Percentiles rank a stretch among this genome's conserved stretches.
These are phyloP conservation scores for Zangia roseola DNA, from an alignment of 768 basidiomycete genomes.

Conservation along the genomic window DNA sequence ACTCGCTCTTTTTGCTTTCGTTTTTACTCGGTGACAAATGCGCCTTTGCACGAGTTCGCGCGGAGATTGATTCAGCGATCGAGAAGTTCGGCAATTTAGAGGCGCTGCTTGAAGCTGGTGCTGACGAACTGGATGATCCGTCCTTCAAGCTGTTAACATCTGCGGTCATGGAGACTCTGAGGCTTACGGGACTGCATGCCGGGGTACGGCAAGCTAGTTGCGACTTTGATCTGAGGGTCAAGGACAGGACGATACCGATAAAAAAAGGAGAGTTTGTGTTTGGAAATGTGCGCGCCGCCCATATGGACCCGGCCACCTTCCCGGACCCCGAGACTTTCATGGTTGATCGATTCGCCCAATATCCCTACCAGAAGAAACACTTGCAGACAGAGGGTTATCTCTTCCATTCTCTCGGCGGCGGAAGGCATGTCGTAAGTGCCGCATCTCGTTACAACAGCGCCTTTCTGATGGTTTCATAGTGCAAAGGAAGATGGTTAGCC, in stretches of 20 bases:
- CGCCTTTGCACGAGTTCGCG: constrained; percentile 44
- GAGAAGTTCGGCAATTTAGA: constrained; percentile 12
- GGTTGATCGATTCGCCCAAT: constrained; percentile 20
- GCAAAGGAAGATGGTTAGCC: constrained; percentile 26
- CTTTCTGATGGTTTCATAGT: constrained; percentile 4
- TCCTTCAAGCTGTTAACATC: constrained; percentile 23
- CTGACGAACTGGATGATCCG: constrained; percentile 15
- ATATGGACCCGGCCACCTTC: constrained; percentile 17
- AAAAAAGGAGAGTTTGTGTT: constrained; percentile 22
- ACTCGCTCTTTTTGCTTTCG: constrained; percentile 16
- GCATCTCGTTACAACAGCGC: not conserved
- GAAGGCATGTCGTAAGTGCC: constrained; percentile 17
- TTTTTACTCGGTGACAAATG: constrained; percentile 42
- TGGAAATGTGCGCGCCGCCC: constrained; percentile 14
- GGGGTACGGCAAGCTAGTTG: constrained; percentile 15
- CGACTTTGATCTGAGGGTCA: constrained; percentile 17
- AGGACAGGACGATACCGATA: constrained; percentile 10
- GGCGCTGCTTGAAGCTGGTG: constrained; percentile 9
- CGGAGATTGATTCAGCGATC: constrained; percentile 41
- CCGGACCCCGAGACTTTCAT: constrained; percentile 12
- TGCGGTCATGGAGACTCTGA: constrained; percentile 27
- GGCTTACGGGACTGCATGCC: constrained; percentile 18
- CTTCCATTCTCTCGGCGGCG: constrained; percentile 18
- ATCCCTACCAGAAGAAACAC: constrained; percentile 11
- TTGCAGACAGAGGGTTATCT: constrained; percentile 10